Evolutionary conservation across 1,284 basidiomycete genomes (phyloP).

Genomic region (Erythrobasidium hasegawianum): DNA sequence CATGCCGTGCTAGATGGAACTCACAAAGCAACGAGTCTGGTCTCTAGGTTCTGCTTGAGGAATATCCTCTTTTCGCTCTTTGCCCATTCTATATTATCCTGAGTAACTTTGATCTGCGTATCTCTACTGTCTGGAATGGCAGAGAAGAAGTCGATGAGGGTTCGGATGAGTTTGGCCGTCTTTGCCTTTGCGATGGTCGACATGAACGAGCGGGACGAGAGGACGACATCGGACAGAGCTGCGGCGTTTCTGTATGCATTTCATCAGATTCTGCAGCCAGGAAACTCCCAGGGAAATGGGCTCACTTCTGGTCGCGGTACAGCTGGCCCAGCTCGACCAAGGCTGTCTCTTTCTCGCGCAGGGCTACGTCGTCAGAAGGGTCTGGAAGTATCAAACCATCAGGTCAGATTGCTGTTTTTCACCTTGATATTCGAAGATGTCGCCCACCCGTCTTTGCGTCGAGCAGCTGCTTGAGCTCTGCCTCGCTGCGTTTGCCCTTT

Average conservation of each 20-base stretch:
- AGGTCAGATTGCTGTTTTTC: not conserved
- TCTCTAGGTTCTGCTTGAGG: conserved; percentile 89
- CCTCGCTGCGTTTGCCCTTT: conserved; percentile 24
- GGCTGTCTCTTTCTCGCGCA: conserved; percentile 80
- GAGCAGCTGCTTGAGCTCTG: conserved; percentile 28
- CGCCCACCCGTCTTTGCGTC: conserved; percentile 25
- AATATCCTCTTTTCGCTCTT: conserved; percentile 89
- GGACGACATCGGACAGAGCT: conserved; percentile 81
- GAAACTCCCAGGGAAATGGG: conserved; percentile 35
- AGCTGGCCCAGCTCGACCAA: conserved; percentile 81
- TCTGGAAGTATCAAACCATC: conserved; percentile 39
- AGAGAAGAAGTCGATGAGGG: conserved; percentile 83
- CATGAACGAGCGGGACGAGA: conserved; percentile 82
- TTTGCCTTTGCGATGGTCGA: conserved; percentile 95
- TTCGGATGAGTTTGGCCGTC: conserved; percentile 93
- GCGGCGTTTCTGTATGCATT: conserved; percentile 65
- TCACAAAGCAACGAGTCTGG: conserved; percentile 76
- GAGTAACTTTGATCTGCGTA: conserved; percentile 75
- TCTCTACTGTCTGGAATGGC: conserved; percentile 66
- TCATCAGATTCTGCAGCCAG: not conserved
- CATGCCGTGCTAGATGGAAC: conserved; percentile 44
- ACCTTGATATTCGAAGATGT: not conserved
- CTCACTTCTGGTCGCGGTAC: conserved; percentile 78
- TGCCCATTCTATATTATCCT: conserved; percentile 92
- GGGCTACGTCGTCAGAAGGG: conserved; percentile 56